These are phyloP conservation scores for Dimocarpus longan DNA, from an alignment of 345 rosid genomes.

Conservation along the genomic window DNA sequence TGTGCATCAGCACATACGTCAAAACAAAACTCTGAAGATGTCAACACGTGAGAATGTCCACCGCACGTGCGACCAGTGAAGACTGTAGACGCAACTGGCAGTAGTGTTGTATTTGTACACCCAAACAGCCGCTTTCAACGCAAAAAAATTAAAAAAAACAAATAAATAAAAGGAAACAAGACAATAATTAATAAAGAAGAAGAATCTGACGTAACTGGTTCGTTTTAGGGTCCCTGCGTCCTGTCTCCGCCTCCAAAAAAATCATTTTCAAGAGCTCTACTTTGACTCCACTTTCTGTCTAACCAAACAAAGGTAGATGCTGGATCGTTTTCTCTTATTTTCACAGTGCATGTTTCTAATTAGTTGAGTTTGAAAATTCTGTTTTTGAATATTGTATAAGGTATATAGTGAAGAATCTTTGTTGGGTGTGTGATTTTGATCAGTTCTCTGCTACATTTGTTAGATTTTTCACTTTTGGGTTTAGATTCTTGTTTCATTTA, in stretches of 20 bases:
- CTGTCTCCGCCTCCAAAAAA: conserved; percentile 6
- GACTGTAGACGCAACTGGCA: neutral
- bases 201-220: neutral
- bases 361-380: neutral
- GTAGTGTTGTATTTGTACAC: neutral
- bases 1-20: neutral
- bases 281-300: neutral
- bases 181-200: neutral
- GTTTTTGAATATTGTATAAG: neutral
- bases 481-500: neutral
- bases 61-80: neutral
- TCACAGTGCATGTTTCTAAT: neutral
- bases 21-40: neutral
- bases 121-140: neutral
- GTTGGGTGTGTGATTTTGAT: neutral
- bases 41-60: neutral
- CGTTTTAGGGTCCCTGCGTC: conserved; percentile 7
- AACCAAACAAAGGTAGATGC: conserved; percentile 8
- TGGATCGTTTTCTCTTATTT: neutral
- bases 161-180: too few relatives aligned
- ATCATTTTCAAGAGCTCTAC: neutral
- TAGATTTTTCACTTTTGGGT: neutral
- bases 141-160: too few relatives aligned
- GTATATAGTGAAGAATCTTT: neutral
- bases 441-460: neutral